Percentiles rank a stretch among this genome's conserved stretches.
phyloP scores from a whole-genome alignment of 176 grass and related monocot genomes.

The Triticum turgidum region DNA sequence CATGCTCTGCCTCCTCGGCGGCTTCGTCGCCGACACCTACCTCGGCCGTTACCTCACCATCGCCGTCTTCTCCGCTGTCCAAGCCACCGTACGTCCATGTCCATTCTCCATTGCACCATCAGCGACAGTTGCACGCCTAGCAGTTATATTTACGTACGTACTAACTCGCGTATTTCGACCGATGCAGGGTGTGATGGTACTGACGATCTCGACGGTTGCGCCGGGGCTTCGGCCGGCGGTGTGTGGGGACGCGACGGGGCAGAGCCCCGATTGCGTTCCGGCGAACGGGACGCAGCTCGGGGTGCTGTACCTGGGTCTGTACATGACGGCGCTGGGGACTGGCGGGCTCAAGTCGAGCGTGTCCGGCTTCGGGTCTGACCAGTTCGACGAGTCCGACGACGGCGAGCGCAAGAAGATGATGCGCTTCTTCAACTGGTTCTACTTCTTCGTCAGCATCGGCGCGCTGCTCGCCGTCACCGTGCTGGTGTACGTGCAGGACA shows the following conservation, averaged over 20 bases:
- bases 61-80: slow-evolving; percentile 81
- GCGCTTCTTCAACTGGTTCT: slow-evolving; percentile 98
- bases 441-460: slow-evolving; percentile 95
- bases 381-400: slow-evolving; percentile 80
- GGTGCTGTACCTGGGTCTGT: slow-evolving; percentile 78
- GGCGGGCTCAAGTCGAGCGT: slow-evolving; percentile 97
- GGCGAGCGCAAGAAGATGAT: slow-evolving; percentile 72
- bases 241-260: slow-evolving; percentile 35
- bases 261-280: slow-evolving; percentile 41
- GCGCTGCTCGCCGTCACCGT: slow-evolving; percentile 81
- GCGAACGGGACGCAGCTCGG: slow-evolving; percentile 69
- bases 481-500: slow-evolving; percentile 91
- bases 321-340: slow-evolving; percentile 85
- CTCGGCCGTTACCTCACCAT: slow-evolving; percentile 97
- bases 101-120: background rate
- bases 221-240: slow-evolving; percentile 55
- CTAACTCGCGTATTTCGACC: background rate
- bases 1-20: slow-evolving; percentile 93
- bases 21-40: slow-evolving; percentile 91
- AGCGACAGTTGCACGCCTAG: background rate
- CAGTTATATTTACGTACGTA: background rate
- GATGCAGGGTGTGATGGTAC: slow-evolving; percentile 68
- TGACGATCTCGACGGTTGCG: slow-evolving; percentile 74
- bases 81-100: slow-evolving; percentile 34
- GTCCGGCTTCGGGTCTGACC: slow-evolving; percentile 88